phyloP scores from a whole-genome alignment of 2,329 filamentous ascomycete genomes.

The Aureobasidium sp. region DNA sequence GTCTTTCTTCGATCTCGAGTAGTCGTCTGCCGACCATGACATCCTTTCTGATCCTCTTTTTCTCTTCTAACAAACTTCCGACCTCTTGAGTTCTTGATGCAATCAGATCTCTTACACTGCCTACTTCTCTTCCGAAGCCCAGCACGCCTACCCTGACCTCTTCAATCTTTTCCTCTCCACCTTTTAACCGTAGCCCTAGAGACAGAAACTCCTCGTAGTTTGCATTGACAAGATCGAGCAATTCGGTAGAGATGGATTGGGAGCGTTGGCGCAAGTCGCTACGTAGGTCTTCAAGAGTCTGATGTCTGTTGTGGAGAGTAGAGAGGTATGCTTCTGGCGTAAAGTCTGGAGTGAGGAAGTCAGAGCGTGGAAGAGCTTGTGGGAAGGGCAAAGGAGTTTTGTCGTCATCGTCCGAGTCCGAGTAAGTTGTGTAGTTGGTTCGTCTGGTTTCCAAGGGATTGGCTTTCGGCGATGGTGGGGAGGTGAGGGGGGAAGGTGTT shows the following conservation, averaged over 20 bases:
- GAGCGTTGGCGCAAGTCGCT: slow-evolving; percentile 75
- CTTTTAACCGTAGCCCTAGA: slow-evolving; percentile 69
- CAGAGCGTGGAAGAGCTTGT: slow-evolving; percentile 67
- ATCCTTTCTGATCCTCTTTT: slow-evolving; percentile 53
- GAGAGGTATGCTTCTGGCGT: slow-evolving; percentile 76
- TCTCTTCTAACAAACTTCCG: slow-evolving; percentile 53
- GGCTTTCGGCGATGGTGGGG: slow-evolving; percentile 15
- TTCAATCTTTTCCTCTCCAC: slow-evolving; percentile 86
- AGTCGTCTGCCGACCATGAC: slow-evolving; percentile 56
- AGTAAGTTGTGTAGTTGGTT: slow-evolving; percentile 36
- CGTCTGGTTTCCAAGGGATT: slow-evolving; percentile 19
- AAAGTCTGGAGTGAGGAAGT: slow-evolving; percentile 73
- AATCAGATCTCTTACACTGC: slow-evolving; percentile 62
- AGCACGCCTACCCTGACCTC: slow-evolving; percentile 80
- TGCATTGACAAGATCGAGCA: slow-evolving; percentile 88
- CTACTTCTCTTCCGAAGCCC: slow-evolving; percentile 75
- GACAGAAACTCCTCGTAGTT: slow-evolving; percentile 90
- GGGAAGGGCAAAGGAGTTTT: slow-evolving; percentile 73
- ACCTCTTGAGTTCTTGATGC: slow-evolving; percentile 56
- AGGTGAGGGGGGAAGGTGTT: slow-evolving; percentile 13
- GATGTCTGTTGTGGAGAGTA: slow-evolving; percentile 75
- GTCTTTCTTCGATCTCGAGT: slow-evolving; percentile 57
- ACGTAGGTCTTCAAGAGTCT: slow-evolving; percentile 90
- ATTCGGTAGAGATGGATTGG: slow-evolving; percentile 70
- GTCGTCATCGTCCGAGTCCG: slow-evolving; percentile 46